phyloP scores from a whole-genome alignment of 306 rosid species.

The Trifolium subterraneum region DNA sequence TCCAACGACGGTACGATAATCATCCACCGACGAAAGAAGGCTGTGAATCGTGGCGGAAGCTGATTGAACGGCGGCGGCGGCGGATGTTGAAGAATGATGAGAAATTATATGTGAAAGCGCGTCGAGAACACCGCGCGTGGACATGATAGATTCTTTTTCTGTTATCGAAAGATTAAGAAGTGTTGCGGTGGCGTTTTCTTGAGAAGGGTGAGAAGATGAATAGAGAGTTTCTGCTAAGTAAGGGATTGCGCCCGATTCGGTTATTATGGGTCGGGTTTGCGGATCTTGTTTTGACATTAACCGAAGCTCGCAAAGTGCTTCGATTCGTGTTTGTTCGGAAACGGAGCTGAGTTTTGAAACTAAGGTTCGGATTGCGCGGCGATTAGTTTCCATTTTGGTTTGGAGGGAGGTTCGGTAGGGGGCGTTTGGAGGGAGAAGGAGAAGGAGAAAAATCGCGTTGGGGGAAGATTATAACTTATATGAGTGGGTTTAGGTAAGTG shows the following conservation, averaged over 20 bases:
- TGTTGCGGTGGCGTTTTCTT: slow-evolving; percentile 90
- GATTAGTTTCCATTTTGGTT: slow-evolving; percentile 61
- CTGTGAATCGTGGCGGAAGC: slow-evolving; percentile 86
- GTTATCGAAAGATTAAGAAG: slow-evolving; percentile 86
- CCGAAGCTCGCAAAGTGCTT: slow-evolving; percentile 70
- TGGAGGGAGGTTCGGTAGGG: no score
- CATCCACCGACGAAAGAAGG: slow-evolving; percentile 66
- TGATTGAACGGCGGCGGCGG: slow-evolving; percentile 79
- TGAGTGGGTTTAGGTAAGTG: neutral
- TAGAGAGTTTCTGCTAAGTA: slow-evolving; percentile 72
- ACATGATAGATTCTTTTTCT: slow-evolving; percentile 59
- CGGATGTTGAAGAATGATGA: slow-evolving; percentile 57
- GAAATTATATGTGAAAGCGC: slow-evolving; percentile 76
- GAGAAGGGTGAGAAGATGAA: slow-evolving; percentile 62
- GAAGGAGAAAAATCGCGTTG: neutral
- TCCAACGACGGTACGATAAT: slow-evolving; percentile 74
- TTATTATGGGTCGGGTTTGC: slow-evolving; percentile 71
- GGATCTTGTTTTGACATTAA: slow-evolving; percentile 71
- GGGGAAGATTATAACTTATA: neutral
- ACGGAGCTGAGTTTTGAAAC: slow-evolving; percentile 83
- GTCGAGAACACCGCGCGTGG: slow-evolving; percentile 88
- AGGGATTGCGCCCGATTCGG: slow-evolving; percentile 79
- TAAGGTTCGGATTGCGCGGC: slow-evolving; percentile 51
- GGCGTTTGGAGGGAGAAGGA: neutral
- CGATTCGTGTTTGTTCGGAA: slow-evolving; percentile 65